Evolutionary conservation across 192 early-diverging fungal species (phyloP), one percentile per base, ranked within the genome.

Genomic region (Coemansia biformis): DNA sequence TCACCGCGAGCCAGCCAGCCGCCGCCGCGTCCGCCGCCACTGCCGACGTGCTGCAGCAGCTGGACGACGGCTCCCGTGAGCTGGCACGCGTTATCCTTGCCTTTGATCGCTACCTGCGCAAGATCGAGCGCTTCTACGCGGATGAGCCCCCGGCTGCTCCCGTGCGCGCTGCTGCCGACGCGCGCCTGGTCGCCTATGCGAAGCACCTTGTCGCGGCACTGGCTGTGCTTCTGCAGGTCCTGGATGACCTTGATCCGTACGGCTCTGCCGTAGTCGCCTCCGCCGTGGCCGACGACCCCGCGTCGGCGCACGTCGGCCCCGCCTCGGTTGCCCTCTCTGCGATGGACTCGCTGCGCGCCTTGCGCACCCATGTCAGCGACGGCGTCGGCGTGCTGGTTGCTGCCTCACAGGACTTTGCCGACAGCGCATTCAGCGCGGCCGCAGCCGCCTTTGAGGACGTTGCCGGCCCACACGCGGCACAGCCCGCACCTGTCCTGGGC

Each of bases 221-320:
- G 36, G 71, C 71, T 0, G 64, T 67, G 41, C 54, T 75, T 53
- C 57, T 75, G 43, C 71, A 67, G 43, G 60, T 75, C 19, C 59
- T 75, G 1, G 71, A 75, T 29, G 71, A 75, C 52, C 59, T 75
- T 46, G 71, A 75, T 28, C 41, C 65, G 13, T 75, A 59, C 52
- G 61, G 58, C 42, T 28, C 38, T 7, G 62, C 69, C 1, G 63
- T 66, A 5, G 57, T 66, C 9, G 36, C 51, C 0, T 48, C 63
- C 0, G 71, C 71, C 1, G 46, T 48, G 4, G 40, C 21, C 12
- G 63, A 62, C 33, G 64, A 75, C 24, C 52, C 59, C 17, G 43
- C 51, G 5, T 46, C 52, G n/a, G 32, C 60, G 12, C 56, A 68
- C 37, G 15, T 53, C 4, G 64, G 65, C 8, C 60, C 71, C 5